Percentiles rank a stretch among this genome's conserved stretches.
Evolutionary conservation across 2,329 filamentous ascomycete species (phyloP).

Genomic region (Neofusicoccum cordaticola): DNA sequence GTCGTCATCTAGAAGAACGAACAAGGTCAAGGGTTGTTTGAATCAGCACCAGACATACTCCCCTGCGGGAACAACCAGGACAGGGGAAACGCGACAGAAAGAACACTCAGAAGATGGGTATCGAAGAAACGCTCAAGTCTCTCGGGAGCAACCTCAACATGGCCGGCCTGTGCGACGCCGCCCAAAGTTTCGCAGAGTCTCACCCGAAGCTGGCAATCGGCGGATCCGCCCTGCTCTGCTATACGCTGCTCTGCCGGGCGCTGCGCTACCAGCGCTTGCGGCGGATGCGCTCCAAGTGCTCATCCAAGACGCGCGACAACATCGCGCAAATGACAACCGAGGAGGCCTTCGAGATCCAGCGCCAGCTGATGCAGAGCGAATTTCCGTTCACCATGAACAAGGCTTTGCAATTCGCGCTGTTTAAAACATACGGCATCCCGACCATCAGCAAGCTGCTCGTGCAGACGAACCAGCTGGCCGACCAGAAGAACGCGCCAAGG

Average conservation of each 20-base stretch:
- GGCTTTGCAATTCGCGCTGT: conserved; percentile 58
- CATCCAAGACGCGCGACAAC: conserved; percentile 45
- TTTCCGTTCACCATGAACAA: conserved; percentile 55
- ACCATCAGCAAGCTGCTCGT: conserved; percentile 35
- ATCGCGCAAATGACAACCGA: conserved; percentile 54
- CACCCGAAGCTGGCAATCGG: background rate
- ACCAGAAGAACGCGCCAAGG: conserved; percentile 23
- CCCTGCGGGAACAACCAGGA: background rate
- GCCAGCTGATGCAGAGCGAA: conserved; percentile 48
- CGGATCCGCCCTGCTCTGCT: conserved; percentile 22
- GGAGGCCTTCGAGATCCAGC: conserved; percentile 52
- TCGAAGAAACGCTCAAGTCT: background rate
- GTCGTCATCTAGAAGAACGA: background rate
- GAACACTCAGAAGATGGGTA: background rate
- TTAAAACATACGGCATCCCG: conserved; percentile 42
- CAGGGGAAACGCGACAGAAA: background rate
- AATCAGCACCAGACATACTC: background rate
- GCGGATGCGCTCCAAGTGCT: conserved; percentile 40
- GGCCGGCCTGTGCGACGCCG: background rate
- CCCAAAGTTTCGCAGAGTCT: background rate
- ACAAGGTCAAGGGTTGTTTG: background rate
- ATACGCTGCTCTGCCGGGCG: conserved; percentile 32
- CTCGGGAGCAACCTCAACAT: background rate
- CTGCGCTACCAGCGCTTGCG: conserved; percentile 42
- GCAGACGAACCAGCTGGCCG: conserved; percentile 32